phyloP scores from a whole-genome alignment of 768 basidiomycete genomes.

The Lentinula detonsa region DNA sequence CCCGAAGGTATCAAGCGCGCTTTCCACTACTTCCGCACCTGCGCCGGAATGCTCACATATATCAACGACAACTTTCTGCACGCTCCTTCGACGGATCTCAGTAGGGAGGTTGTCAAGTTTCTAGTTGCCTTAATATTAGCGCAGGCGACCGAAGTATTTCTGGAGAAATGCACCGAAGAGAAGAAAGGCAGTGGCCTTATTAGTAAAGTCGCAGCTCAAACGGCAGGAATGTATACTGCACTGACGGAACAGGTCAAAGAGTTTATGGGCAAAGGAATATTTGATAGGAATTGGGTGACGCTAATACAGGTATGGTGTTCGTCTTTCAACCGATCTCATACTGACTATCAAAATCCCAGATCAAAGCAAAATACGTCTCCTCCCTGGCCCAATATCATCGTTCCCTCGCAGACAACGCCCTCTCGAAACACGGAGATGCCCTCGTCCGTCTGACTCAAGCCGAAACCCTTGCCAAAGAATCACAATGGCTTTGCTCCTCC shows the following conservation, averaged over 20 bases:
- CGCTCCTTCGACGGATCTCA: constrained; percentile 92
- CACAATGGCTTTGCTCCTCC: constrained; percentile 56
- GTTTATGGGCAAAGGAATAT: constrained; percentile 93
- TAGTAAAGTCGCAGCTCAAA: constrained; percentile 79
- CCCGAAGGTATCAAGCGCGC: constrained; percentile 91
- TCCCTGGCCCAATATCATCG: constrained; percentile 88
- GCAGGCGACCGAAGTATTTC: constrained; percentile 94
- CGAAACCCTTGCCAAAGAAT: constrained; percentile 79
- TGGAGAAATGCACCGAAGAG: constrained; percentile 91
- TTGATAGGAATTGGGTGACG: constrained; percentile 92
- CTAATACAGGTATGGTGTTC: constrained; percentile 60
- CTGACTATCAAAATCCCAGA: constrained; percentile 33
- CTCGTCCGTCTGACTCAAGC: constrained; percentile 76
- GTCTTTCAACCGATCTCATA: not conserved
- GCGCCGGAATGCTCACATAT: constrained; percentile 96
- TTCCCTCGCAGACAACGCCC: constrained; percentile 66
- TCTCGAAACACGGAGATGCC: constrained; percentile 81
- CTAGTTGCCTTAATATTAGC: constrained; percentile 83
- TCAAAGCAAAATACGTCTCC: constrained; percentile 87
- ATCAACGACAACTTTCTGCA: constrained; percentile 99
- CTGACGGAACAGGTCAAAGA: constrained; percentile 94
- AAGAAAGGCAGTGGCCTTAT: constrained; percentile 79
- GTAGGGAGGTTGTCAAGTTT: constrained; percentile 91
- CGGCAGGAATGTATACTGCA: constrained; percentile 72
- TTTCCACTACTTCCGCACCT: constrained; percentile 85